These are phyloP conservation scores for Triticum turgidum DNA, from an alignment of 176 grass and related monocot genomes.

Conservation along the genomic window DNA sequence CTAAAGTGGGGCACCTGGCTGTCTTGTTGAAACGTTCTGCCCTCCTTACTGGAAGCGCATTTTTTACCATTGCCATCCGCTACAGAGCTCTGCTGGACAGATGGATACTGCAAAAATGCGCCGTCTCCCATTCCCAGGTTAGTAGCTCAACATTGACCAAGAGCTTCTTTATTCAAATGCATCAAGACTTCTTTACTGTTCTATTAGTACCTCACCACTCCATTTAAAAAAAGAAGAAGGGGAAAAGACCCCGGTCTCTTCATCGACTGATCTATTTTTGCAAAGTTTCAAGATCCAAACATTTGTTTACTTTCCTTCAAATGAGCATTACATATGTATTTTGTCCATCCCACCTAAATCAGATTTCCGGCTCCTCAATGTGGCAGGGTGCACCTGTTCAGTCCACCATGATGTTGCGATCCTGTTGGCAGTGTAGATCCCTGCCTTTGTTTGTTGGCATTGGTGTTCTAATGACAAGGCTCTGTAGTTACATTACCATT, in stretches of 20 bases:
- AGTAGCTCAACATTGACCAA: background rate
- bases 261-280: no score
- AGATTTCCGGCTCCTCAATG: background rate
- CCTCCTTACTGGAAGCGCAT: conserved; percentile 22
- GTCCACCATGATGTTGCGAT: background rate
- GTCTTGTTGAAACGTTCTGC: conserved; percentile 3
- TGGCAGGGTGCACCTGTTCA: conserved; percentile 31
- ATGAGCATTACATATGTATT: background rate
- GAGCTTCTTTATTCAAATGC: background rate
- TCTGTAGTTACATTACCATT: background rate
- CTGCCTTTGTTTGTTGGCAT: conserved; percentile 47
- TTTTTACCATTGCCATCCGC: conserved; percentile 20
- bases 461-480: conserved; percentile 33
- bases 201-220: no score
- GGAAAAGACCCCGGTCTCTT: no score
- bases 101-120: conserved; percentile 30
- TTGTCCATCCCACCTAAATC: background rate
- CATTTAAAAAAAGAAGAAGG: no score
- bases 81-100: conserved; percentile 37
- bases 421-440: conserved; percentile 8
- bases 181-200: background rate
- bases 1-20: conserved; percentile 15
- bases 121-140: conserved; percentile 34
- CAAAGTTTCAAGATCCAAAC: no score
- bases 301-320: background rate